Evolutionary conservation across 2,329 filamentous ascomycete species (phyloP).

Genomic region (Colletotrichum caudatum): DNA sequence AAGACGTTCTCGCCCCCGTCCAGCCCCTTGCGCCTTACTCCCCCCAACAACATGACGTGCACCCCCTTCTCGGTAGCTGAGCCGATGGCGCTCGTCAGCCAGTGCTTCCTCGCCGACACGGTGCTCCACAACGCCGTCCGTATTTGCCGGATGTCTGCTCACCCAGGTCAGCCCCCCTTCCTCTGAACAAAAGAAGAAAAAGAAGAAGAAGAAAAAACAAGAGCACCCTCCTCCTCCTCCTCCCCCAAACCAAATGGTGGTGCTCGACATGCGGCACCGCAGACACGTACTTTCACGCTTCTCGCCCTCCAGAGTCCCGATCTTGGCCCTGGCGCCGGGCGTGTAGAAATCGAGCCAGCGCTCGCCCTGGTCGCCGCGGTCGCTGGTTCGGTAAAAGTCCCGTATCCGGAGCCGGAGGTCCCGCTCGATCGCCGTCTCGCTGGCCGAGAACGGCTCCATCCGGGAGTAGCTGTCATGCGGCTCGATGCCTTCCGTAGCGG

Average conservation of each 20-base stretch:
- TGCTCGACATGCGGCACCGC: not conserved
- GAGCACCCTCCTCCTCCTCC: no score
- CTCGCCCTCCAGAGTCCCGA: conserved; percentile 28
- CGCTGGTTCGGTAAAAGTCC: conserved; percentile 41
- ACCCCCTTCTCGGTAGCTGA: conserved; percentile 26
- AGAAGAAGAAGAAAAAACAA: no score
- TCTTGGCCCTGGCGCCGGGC: conserved; percentile 30
- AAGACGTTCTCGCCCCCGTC: conserved; percentile 25
- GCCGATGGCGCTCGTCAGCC: conserved; percentile 39
- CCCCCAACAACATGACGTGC: conserved; percentile 40
- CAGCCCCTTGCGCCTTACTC: conserved; percentile 33
- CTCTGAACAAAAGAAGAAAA: not conserved
- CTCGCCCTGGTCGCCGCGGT: conserved; percentile 30
- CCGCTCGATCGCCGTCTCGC: conserved; percentile 38
- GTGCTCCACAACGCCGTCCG: conserved; percentile 36
- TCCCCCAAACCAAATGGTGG: no score
- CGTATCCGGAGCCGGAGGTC: conserved; percentile 40
- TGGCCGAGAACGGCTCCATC: conserved; percentile 35
- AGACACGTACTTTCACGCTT: conserved; percentile 34
- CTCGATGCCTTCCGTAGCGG: conserved; percentile 34
- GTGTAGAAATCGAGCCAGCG: conserved; percentile 39
- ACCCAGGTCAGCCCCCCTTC: conserved; percentile 18
- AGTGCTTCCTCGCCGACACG: conserved; percentile 39
- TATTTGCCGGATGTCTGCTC: conserved; percentile 31
- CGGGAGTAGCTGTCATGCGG: conserved; percentile 38